Conservation (phyloP, 2,329 filamentous ascomycete genomes). For the Berkeleyomyces basicola region DNA sequence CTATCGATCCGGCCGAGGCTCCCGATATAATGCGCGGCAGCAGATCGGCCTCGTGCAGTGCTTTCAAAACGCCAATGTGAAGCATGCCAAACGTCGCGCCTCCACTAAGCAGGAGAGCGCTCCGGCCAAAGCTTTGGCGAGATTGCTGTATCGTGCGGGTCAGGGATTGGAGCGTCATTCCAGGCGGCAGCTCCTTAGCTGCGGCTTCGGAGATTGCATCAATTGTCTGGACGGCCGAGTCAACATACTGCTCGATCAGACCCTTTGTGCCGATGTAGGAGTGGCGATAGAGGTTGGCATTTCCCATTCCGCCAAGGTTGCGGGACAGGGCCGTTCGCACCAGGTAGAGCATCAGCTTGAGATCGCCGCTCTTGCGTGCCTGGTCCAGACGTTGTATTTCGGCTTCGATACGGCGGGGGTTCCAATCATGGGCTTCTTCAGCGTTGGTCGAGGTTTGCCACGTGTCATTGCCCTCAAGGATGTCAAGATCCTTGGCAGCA, state of each 20-base stretch:
- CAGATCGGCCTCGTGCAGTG: conserved; percentile 56
- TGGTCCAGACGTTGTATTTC: conserved; percentile 60
- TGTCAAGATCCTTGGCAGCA: conserved; percentile 62
- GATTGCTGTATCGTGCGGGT: conserved; percentile 55
- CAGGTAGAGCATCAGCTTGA: conserved; percentile 61
- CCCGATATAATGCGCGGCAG: conserved; percentile 78
- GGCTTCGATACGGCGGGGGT: conserved; percentile 48
- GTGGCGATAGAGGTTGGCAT: conserved; percentile 65
- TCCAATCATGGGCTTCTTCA: conserved; percentile 42
- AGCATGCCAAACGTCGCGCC: conserved; percentile 86
- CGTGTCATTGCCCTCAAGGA: conserved; percentile 58
- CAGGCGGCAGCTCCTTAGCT: conserved; percentile 29
- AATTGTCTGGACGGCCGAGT: conserved; percentile 60
- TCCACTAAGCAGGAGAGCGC: conserved; percentile 65
- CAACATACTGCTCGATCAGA: conserved; percentile 74
- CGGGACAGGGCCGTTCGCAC: conserved; percentile 66
- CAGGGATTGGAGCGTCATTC: conserved; percentile 39
- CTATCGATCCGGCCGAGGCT: conserved; percentile 74
- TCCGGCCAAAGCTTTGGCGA: conserved; percentile 70
- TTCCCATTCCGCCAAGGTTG: conserved; percentile 73
- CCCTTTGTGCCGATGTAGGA: conserved; percentile 74
- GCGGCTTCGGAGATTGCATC: conserved; percentile 50
- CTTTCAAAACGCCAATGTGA: conserved; percentile 75
- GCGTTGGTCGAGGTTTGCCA: conserved; percentile 47
- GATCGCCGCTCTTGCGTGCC: conserved; percentile 54